Percentiles rank a stretch among this genome's conserved stretches.
These are phyloP conservation scores for Ampelomyces quisqualis DNA, from an alignment of 2,329 filamentous ascomycete species.

Conservation along the genomic window DNA sequence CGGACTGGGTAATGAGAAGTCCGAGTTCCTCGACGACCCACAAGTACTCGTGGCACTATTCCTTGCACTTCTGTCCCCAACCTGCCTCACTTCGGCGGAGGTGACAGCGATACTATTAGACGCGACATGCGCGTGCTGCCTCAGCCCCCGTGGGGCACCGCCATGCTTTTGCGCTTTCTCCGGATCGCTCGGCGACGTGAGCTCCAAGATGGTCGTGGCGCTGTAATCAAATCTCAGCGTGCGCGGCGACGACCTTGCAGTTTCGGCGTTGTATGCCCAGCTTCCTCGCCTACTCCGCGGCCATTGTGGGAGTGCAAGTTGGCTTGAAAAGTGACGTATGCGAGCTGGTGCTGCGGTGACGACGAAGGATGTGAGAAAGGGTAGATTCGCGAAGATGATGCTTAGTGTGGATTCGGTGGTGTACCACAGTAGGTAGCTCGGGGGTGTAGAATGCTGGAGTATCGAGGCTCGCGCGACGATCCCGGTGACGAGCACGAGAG, in stretches of 20 bases:
- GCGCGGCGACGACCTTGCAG: constrained; percentile 4
- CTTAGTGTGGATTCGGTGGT: constrained; percentile 16
- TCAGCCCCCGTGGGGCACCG: background rate
- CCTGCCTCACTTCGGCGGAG: background rate
- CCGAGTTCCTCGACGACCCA: background rate
- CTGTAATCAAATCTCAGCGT: constrained; percentile 5
- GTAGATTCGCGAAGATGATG: constrained; percentile 32
- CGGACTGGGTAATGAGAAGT: background rate
- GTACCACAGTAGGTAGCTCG: constrained; percentile 19
- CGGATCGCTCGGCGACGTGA: background rate
- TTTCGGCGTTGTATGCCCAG: constrained; percentile 3
- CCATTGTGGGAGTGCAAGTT: constrained; percentile 18
- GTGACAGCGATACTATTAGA: background rate
- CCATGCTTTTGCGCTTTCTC: constrained; percentile 1
- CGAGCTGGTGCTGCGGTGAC: constrained; percentile 17
- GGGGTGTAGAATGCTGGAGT: constrained; percentile 2
- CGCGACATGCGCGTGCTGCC: background rate
- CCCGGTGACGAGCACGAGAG: constrained; percentile 13
- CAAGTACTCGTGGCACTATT: background rate
- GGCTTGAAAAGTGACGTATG: constrained; percentile 13
- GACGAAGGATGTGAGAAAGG: constrained; percentile 29
- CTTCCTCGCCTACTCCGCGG: constrained; percentile 12
- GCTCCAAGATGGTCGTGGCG: constrained; percentile 6
- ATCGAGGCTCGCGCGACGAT: constrained; percentile 20
- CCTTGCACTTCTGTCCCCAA: background rate